These are phyloP conservation scores for Russula earlei DNA, from an alignment of 768 basidiomycete species.

Conservation along the genomic window DNA sequence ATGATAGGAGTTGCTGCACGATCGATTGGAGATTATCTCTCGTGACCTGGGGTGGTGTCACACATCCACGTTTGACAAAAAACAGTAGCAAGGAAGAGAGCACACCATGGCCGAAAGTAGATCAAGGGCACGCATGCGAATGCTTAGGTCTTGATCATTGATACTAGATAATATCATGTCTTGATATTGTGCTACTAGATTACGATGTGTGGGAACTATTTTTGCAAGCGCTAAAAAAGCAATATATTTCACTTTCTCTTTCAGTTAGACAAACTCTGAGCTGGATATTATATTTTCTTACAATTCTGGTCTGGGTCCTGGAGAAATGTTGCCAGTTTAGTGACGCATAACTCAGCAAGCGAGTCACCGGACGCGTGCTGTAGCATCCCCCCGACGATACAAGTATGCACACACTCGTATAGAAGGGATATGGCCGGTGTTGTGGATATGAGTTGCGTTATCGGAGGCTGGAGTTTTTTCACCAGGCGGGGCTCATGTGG, in stretches of 20 bases:
- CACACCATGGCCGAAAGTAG: slow-evolving; percentile 85
- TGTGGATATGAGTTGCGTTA: slow-evolving; percentile 91
- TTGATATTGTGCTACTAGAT: slow-evolving; percentile 86
- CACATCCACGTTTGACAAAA: not conserved
- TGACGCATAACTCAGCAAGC: slow-evolving; percentile 81
- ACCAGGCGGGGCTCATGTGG: slow-evolving; percentile 90
- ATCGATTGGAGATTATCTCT: slow-evolving; percentile 79
- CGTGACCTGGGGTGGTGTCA: slow-evolving; percentile 51
- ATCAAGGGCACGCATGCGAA: slow-evolving; percentile 92
- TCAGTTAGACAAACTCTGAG: not conserved
- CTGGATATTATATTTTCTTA: slow-evolving; percentile 40
- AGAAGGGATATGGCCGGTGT: slow-evolving; percentile 92
- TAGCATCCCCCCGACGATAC: slow-evolving; percentile 95
- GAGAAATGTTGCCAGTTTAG: slow-evolving; percentile 87
- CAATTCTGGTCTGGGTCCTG: slow-evolving; percentile 92
- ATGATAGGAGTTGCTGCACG: slow-evolving; percentile 80
- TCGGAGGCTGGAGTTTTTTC: slow-evolving; percentile 87
- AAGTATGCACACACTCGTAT: slow-evolving; percentile 97
- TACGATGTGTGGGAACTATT: slow-evolving; percentile 86
- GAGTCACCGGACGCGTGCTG: slow-evolving; percentile 66
- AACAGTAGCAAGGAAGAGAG: not conserved
- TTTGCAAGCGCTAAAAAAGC: slow-evolving; percentile 91
- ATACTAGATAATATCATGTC: slow-evolving; percentile 84
- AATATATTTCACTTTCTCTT: slow-evolving; percentile 85
- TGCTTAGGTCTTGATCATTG: slow-evolving; percentile 89